A percentile compares a stretch with the other conserved stretches of the same genome.
phyloP scores from a whole-genome alignment of 768 basidiomycete species.

The Leccinum longicurvipes region DNA sequence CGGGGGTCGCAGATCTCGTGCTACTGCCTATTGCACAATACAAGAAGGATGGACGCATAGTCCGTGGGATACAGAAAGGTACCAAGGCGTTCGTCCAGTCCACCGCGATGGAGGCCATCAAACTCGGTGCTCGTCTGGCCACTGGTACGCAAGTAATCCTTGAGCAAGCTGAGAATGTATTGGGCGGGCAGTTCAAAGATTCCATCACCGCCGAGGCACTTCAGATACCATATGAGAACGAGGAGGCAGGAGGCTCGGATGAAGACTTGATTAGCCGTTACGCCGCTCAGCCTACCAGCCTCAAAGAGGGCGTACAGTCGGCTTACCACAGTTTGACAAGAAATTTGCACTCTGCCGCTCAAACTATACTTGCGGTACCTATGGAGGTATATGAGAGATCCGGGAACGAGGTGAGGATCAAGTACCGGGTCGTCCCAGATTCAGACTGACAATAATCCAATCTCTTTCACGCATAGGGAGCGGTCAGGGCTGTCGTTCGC shows the following conservation, averaged over 20 bases:
- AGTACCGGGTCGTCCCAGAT: not conserved
- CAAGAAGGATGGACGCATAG: constrained; percentile 91
- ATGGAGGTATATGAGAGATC: constrained; percentile 99
- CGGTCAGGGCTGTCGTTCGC: constrained; percentile 90
- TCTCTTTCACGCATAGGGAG: constrained; percentile 53
- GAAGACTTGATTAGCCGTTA: constrained; percentile 80
- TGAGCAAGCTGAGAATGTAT: constrained; percentile 88
- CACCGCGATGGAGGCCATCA: constrained; percentile 94
- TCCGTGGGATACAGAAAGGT: constrained; percentile 92
- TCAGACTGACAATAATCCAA: not conserved
- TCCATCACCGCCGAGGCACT: constrained; percentile 67
- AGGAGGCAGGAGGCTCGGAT: constrained; percentile 29
- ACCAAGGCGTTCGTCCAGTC: constrained; percentile 90
- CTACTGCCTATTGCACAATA: constrained; percentile 96
- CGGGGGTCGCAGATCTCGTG: constrained; percentile 94
- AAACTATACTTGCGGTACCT: constrained; percentile 96
- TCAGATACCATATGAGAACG: constrained; percentile 40
- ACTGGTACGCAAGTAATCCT: constrained; percentile 98
- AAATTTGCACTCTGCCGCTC: constrained; percentile 91
- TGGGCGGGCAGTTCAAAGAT: constrained; percentile 75
- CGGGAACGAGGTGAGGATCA: constrained; percentile 71
- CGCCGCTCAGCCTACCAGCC: constrained; percentile 82
- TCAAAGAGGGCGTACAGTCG: constrained; percentile 83
- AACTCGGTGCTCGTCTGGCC: constrained; percentile 88
- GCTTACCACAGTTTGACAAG: constrained; percentile 87